Base-by-base conservation (phyloP, 768 basidiomycete species). In the Trametes maxima region DNA sequence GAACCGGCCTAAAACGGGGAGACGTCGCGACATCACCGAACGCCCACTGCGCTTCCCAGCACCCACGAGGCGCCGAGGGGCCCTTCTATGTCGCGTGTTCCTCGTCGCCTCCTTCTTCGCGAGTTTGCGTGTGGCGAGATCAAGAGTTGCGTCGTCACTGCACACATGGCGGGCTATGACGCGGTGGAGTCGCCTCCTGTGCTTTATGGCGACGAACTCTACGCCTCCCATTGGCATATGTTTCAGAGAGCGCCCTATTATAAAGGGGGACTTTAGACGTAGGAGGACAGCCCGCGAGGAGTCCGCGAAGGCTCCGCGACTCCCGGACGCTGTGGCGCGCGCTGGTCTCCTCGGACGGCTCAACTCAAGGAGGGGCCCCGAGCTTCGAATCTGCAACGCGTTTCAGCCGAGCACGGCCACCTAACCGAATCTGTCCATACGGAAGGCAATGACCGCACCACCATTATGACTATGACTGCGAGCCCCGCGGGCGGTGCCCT, bases 1-100 rank as follows among this genome's bases (percentile, higher is more conserved):
- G 6, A 44, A 44, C n/a, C 14, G 2, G 8, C 17, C 7, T 3
- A 21, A 44, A 44, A 21, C 43, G 17, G 8, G 8, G 17, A 8
- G 43, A 44, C n/a, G 7, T 44, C 43, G 8, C 8, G 13, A 44
- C 17, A 44, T 21, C 12, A 21, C 43, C 54, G 44, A 35, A 36
- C 54, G 54, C 54, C 33, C 28, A 44, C 28, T 2, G 53, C 53
- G 52, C 52, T 54, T 54, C 53, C 42, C 42, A 11, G 53, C 53
- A 44, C 42, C 6, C 43, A 17, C n/a, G 40, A 35, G 21, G 43
- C 42, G 42, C 42, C 53, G 28, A 19, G 28, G 24, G 19, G 50
- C 22, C 17, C 33, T 36, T 21, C 33, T 37, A 25, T 5, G 17
- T n/a, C 22, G 14, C 43, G 13, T 19, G 10, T 33, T 36, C 43